Evolutionary conservation across 2,329 filamentous ascomycete genomes (phyloP).

Genomic region (Sclerotinia borealis): DNA sequence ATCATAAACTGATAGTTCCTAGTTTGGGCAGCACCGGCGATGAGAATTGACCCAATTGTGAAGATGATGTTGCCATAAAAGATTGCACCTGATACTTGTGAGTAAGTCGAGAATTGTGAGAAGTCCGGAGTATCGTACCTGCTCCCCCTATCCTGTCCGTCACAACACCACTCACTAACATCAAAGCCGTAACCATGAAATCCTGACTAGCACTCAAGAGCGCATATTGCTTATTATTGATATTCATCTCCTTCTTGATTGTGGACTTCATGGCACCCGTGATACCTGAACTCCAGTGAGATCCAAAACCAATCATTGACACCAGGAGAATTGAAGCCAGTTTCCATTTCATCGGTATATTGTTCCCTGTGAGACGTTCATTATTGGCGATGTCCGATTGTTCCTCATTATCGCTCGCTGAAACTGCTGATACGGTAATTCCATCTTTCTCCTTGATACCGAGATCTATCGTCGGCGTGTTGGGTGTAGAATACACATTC

Average conservation of each 20-base stretch:
- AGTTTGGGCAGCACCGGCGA: constrained; percentile 50
- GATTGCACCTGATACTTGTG: constrained; percentile 35
- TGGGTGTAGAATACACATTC: background rate
- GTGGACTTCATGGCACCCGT: constrained; percentile 56
- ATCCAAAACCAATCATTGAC: constrained; percentile 52
- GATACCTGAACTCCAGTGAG: constrained; percentile 54
- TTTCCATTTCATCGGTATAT: constrained; percentile 28
- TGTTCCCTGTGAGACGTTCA: background rate
- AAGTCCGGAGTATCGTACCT: constrained; percentile 31
- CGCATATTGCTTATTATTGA: constrained; percentile 54
- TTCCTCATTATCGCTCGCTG: background rate
- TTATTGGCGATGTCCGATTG: background rate
- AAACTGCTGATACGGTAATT: background rate
- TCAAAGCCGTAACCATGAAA: constrained; percentile 53
- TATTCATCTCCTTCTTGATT: constrained; percentile 53
- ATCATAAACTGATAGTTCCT: constrained; percentile 57
- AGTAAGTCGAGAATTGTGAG: background rate
- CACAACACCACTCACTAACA: constrained; percentile 48
- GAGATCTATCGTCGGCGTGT: background rate
- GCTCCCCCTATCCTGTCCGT: constrained; percentile 55
- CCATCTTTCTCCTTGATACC: background rate
- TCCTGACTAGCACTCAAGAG: constrained; percentile 54
- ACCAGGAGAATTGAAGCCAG: constrained; percentile 44
- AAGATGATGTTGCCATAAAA: constrained; percentile 57
- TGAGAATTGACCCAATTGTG: constrained; percentile 50